Conservation (phyloP, 73 alveolate genomes). For the Blepharisma stoltei region DNA sequence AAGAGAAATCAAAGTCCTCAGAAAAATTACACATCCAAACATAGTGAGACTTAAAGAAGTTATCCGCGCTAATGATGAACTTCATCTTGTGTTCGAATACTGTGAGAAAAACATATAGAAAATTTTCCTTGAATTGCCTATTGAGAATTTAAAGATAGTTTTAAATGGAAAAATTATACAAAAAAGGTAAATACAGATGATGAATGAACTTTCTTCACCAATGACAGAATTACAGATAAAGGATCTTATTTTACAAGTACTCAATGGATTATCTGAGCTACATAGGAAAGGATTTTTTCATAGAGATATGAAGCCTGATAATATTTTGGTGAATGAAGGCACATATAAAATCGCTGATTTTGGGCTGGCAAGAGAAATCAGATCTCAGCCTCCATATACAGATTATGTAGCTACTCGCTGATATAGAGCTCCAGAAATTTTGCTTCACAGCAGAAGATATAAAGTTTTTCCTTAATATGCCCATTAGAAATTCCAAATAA, state of each 20-base stretch:
- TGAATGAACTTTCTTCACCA: neutral
- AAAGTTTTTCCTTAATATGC: too few species aligned
- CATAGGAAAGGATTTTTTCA: slow-evolving; percentile 99
- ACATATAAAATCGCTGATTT: slow-evolving; percentile 98
- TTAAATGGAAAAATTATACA: too few species aligned
- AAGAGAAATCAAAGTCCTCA: slow-evolving; percentile 94
- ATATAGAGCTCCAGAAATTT: slow-evolving; percentile 98
- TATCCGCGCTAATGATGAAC: slow-evolving; percentile 79
- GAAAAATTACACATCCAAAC: slow-evolving; percentile 79
- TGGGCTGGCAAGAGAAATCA: slow-evolving; percentile 99
- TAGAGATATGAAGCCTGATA: slow-evolving; percentile 95
- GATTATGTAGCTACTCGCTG: slow-evolving; percentile 99
- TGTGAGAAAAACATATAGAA: slow-evolving; percentile 92
- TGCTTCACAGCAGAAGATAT: slow-evolving; percentile 50
- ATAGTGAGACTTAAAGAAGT: slow-evolving; percentile 75
- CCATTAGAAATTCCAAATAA: too few species aligned
- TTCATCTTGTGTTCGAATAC: slow-evolving; percentile 97
- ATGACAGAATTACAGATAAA: slow-evolving; percentile 86
- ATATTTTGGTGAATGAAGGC: slow-evolving; percentile 81
- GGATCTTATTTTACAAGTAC: slow-evolving; percentile 79
- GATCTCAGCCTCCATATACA: slow-evolving; percentile 98
- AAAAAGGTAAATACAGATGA: too few species aligned
- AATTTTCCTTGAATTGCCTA: too few species aligned
- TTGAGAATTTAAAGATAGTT: too few species aligned
- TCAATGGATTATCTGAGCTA: slow-evolving; percentile 79